Percentiles rank a stretch among this genome's conserved stretches.
These are phyloP conservation scores for Ceratorhiza oryzae-sativae DNA, from an alignment of 1,284 basidiomycete species.

Conservation along the genomic window DNA sequence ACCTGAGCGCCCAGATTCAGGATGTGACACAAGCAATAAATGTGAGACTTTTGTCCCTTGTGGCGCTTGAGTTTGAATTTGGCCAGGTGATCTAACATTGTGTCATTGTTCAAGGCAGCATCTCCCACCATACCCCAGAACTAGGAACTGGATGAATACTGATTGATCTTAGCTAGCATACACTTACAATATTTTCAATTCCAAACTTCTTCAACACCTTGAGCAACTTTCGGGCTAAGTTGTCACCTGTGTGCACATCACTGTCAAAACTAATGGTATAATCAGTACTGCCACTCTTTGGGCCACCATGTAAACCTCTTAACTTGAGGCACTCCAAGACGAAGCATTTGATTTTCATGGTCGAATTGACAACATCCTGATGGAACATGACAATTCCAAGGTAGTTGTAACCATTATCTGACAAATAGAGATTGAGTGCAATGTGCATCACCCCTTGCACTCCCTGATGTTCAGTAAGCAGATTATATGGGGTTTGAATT, in stretches of 20 bases:
- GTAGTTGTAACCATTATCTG: neutral
- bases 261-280: neutral
- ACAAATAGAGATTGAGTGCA: neutral
- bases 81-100: neutral
- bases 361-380: neutral
- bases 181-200: neutral
- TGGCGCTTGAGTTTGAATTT: neutral
- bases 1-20: slow-evolving; percentile 1
- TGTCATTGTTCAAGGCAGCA: neutral
- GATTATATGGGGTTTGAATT: neutral
- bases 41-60: neutral
- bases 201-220: neutral
- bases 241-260: neutral
- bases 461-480: neutral
- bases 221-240: neutral
- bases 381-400: slow-evolving; percentile 7
- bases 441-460: neutral
- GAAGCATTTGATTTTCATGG: neutral
- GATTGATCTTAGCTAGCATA: neutral
- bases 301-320: no score
- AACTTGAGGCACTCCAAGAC: slow-evolving; percentile 1
- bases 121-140: neutral
- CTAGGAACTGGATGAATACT: neutral
- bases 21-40: neutral
- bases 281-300: neutral